Percentiles rank a stretch among this genome's conserved stretches.
These are phyloP conservation scores for Leptodermis oblonga DNA, from an alignment of 257 asterid genomes.

Conservation along the genomic window DNA sequence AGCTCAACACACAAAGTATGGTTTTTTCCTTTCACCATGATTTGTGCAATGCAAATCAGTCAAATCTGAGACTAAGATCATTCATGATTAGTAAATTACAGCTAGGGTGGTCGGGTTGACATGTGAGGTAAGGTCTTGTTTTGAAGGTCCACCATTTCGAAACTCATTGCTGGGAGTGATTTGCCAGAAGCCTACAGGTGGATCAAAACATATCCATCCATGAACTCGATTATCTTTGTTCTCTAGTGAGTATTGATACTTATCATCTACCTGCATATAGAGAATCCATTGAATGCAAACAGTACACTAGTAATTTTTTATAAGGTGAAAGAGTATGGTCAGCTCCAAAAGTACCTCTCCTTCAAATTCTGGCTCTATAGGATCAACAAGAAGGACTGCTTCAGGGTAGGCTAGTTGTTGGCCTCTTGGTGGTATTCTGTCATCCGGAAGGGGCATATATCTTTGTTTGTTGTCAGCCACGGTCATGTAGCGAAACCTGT, in stretches of 20 bases:
- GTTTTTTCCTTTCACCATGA: not conserved
- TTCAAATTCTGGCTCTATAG: slow-evolving; percentile 57
- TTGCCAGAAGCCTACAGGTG: slow-evolving; percentile 80
- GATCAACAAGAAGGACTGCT: slow-evolving; percentile 77
- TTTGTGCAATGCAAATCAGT: not conserved
- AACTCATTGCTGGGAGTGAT: slow-evolving; percentile 77
- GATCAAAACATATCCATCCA: slow-evolving; percentile 75
- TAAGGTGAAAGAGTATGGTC: not conserved
- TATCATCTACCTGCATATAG: slow-evolving; percentile 65
- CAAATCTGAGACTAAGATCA: not conserved
- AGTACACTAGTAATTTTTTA: not conserved
- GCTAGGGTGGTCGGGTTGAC: slow-evolving; percentile 68
- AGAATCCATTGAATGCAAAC: no score
- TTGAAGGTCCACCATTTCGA: slow-evolving; percentile 70
- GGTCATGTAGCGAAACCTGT: slow-evolving; percentile 81
- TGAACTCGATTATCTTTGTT: slow-evolving; percentile 65
- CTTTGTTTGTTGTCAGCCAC: slow-evolving; percentile 69
- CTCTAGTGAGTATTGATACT: slow-evolving; percentile 64
- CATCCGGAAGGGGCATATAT: slow-evolving; percentile 80
- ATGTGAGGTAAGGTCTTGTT: slow-evolving; percentile 77
- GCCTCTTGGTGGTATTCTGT: slow-evolving; percentile 62
- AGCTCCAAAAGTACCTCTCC: slow-evolving; percentile 50
- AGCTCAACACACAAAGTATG: not conserved
- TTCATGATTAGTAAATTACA: slow-evolving; percentile 34
- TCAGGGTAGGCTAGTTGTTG: slow-evolving; percentile 65